phyloP scores from a whole-genome alignment of 352 stramenopile genomes.

The Pythium phragmiticola region DNA sequence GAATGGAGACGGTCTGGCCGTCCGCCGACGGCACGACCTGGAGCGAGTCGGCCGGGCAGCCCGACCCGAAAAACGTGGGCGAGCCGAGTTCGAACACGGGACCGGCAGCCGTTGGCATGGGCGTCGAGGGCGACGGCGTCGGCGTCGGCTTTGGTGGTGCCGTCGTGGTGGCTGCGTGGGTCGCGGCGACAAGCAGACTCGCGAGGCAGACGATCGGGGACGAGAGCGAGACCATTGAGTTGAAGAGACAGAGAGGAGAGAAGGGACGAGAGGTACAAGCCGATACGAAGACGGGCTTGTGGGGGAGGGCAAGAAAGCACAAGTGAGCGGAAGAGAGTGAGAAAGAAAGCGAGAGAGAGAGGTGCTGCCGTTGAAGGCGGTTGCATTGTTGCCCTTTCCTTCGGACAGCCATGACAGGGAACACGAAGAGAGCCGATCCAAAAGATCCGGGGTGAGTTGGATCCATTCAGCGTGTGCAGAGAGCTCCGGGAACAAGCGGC shows the following conservation, averaged over 20 bases:
- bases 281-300: conserved; percentile 6
- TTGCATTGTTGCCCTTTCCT: neutral
- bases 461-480: no score
- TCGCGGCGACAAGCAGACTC: neutral
- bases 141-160: neutral
- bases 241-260: no score
- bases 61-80: conserved; percentile 28
- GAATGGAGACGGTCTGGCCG: conserved; percentile 26
- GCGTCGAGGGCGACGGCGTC: neutral
- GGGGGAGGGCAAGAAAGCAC: conserved; percentile 14
- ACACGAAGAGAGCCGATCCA: no score
- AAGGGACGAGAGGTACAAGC: conserved; percentile 2
- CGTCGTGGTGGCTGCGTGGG: neutral
- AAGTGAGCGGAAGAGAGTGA: conserved; percentile 11
- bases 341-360: neutral
- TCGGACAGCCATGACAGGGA: no score
- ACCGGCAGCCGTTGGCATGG: neutral
- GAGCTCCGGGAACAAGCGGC: no score
- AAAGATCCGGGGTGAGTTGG: no score
- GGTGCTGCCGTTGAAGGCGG: no score
- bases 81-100: conserved; percentile 27
- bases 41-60: conserved; percentile 23
- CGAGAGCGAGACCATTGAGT: neutral
- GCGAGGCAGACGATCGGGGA: conserved; percentile 1
- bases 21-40: conserved; percentile 20